Evolutionary conservation across 2,329 filamentous ascomycete species (phyloP).

Genomic region (Neopestalotiopsis sp.): DNA sequence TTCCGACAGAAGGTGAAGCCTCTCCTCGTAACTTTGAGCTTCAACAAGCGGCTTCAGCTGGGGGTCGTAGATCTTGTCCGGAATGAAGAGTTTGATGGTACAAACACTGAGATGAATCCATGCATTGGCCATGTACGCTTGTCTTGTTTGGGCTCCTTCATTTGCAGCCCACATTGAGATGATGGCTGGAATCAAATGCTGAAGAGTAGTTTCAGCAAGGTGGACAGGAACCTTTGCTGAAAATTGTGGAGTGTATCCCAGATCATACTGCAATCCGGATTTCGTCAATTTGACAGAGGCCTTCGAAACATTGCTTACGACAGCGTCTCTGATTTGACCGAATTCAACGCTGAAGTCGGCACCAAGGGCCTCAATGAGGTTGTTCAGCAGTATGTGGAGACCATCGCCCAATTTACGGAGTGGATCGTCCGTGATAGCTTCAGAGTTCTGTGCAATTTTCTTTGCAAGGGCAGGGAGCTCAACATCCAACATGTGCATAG

Average conservation of each 20-base stretch:
- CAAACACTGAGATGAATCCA: conserved; percentile 80
- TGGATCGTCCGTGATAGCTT: conserved; percentile 55
- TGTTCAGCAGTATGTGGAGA: conserved; percentile 51
- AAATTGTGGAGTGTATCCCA: background rate
- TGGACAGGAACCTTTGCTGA: conserved; percentile 32
- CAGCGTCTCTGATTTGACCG: conserved; percentile 27
- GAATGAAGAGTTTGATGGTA: conserved; percentile 80
- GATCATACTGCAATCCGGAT: conserved; percentile 30
- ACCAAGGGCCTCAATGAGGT: conserved; percentile 46
- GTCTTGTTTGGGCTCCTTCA: conserved; percentile 27
- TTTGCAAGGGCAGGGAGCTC: conserved; percentile 67
- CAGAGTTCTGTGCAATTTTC: conserved; percentile 55
- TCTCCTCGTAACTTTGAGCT: conserved; percentile 59
- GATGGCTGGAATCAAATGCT: conserved; percentile 50
- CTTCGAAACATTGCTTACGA: conserved; percentile 21
- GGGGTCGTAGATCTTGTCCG: conserved; percentile 86
- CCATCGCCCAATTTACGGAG: conserved; percentile 52
- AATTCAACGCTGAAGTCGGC: conserved; percentile 35
- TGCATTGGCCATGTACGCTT: conserved; percentile 57
- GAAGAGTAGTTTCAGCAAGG: conserved; percentile 40
- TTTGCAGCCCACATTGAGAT: conserved; percentile 46
- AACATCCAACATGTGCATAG: conserved; percentile 66
- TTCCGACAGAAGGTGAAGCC: conserved; percentile 57
- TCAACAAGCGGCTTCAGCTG: conserved; percentile 70
- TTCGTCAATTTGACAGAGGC: conserved; percentile 26